Evolutionary conservation across 306 rosid species (phyloP).

Genomic region (Elaeagnus macrophylla): DNA sequence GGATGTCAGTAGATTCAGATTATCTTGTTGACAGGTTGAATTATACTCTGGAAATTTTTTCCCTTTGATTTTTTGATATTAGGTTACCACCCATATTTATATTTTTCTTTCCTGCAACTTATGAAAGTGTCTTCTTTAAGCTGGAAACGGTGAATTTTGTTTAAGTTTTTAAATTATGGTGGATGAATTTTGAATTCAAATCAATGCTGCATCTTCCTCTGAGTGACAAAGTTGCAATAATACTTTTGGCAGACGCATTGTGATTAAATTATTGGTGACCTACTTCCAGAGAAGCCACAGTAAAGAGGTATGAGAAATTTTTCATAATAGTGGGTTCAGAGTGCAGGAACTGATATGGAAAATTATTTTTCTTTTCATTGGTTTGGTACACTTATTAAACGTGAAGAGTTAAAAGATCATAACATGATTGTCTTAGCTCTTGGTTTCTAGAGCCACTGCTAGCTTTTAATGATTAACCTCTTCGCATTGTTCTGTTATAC

Average conservation of each 20-base stretch:
- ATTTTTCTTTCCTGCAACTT: too few relatives aligned
- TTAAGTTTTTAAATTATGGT: too few relatives aligned
- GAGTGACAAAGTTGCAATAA: constrained; percentile 1
- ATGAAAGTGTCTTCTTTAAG: too few relatives aligned
- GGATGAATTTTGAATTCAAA: neutral
- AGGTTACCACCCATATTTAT: too few relatives aligned
- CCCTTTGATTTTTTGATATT: too few relatives aligned
- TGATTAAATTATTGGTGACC: constrained; percentile 77
- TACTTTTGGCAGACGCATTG: constrained; percentile 80
- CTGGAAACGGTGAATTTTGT: too few relatives aligned
- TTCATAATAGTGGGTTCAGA: constrained; percentile 6
- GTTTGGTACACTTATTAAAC: too few relatives aligned
- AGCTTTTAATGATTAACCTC: too few relatives aligned
- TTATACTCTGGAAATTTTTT: neutral
- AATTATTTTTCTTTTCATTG: too few relatives aligned
- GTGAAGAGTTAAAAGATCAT: too few relatives aligned
- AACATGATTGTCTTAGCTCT: too few relatives aligned
- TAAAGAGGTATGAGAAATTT: constrained; percentile 64
- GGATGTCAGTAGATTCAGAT: constrained; percentile 98
- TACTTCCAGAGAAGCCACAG: constrained; percentile 91
- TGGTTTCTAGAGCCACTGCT: too few relatives aligned
- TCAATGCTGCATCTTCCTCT: constrained; percentile 5
- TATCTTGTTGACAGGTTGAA: constrained; percentile 89
- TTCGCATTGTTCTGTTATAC: neutral
- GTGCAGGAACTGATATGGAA: neutral